phyloP scores from a whole-genome alignment of 192 early-diverging fungal genomes.

The Phlyctochytrium planicorne region DNA sequence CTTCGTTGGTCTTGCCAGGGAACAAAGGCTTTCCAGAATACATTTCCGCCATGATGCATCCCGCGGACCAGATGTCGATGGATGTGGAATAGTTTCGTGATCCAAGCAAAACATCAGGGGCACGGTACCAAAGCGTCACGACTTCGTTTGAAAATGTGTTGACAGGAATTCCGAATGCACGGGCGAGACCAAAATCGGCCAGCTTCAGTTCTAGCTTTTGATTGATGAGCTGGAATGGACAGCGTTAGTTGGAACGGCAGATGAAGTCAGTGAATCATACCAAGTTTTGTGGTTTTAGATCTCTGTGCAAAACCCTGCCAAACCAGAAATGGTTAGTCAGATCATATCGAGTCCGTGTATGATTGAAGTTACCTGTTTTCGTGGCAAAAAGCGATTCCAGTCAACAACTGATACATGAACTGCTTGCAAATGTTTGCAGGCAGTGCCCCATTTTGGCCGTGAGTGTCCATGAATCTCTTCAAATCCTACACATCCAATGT shows the following conservation, averaged over 20 bases:
- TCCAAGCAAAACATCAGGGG: conserved; percentile 93
- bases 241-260: conserved; percentile 28
- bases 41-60: conserved; percentile 94
- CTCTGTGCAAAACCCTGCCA: conserved; percentile 80
- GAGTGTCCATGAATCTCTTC: conserved; percentile 95
- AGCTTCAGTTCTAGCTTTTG: conserved; percentile 59
- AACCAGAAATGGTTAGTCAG: neutral
- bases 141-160: conserved; percentile 98
- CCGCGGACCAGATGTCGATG: conserved; percentile 97
- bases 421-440: conserved; percentile 67
- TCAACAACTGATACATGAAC: conserved; percentile 94
- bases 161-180: conserved; percentile 95
- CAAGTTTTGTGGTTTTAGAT: conserved; percentile 73
- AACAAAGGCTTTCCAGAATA: conserved; percentile 86
- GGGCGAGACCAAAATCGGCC: conserved; percentile 95
- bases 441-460: conserved; percentile 66
- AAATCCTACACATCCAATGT: conserved; percentile 83
- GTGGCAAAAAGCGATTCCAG: conserved; percentile 96
- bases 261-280: conserved; percentile 38
- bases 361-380: conserved; percentile 65
- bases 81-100: conserved; percentile 92
- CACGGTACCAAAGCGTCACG: conserved; percentile 97
- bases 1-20: conserved; percentile 85
- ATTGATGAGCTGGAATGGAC: conserved; percentile 85
- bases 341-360: too few relatives aligned